Conservation (phyloP, 1,284 basidiomycete species). For the Ganoderma meredithae region DNA sequence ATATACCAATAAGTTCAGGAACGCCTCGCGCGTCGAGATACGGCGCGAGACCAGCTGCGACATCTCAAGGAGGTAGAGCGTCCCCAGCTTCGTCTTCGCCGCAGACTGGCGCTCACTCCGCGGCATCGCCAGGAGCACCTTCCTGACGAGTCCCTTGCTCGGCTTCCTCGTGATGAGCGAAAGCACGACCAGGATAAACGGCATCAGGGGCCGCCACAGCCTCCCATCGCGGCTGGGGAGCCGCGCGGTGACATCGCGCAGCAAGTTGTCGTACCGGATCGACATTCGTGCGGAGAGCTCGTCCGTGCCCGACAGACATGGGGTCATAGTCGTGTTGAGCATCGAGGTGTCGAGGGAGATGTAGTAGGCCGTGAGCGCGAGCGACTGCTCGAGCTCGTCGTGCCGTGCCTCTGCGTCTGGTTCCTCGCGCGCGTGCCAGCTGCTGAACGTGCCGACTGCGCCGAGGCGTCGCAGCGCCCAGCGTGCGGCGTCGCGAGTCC, state of each 20-base stretch:
- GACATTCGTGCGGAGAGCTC: slow-evolving; percentile 26
- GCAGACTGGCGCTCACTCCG: slow-evolving; percentile 7
- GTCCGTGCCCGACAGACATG: slow-evolving; percentile 25
- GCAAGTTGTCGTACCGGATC: slow-evolving; percentile 20
- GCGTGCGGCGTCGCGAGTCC: slow-evolving; percentile 10
- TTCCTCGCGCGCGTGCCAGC: slow-evolving; percentile 26
- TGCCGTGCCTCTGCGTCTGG: slow-evolving; percentile 19
- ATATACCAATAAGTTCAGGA: slow-evolving; percentile 20
- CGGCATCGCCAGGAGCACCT: slow-evolving; percentile 20
- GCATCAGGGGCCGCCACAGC: slow-evolving; percentile 24
- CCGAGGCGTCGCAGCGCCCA: slow-evolving; percentile 2
- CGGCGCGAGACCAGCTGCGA: slow-evolving; percentile 20
- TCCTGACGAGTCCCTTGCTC: slow-evolving; percentile 18
- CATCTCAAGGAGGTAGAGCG: slow-evolving; percentile 26
- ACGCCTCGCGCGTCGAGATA: slow-evolving; percentile 22
- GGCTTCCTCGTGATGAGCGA: slow-evolving; percentile 26
- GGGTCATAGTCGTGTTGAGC: slow-evolving; percentile 24
- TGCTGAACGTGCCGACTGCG: slow-evolving; percentile 11
- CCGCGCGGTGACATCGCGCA: slow-evolving; percentile 15
- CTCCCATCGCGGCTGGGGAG: slow-evolving; percentile 18
- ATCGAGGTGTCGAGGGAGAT: slow-evolving; percentile 24
- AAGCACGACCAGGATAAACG: slow-evolving; percentile 23
- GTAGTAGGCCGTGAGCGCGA: slow-evolving; percentile 26
- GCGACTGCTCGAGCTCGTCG: slow-evolving; percentile 25
- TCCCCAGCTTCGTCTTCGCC: slow-evolving; percentile 17